Evolutionary conservation across 768 basidiomycete species (phyloP).

Genomic region (Boletus tomentosulus): DNA sequence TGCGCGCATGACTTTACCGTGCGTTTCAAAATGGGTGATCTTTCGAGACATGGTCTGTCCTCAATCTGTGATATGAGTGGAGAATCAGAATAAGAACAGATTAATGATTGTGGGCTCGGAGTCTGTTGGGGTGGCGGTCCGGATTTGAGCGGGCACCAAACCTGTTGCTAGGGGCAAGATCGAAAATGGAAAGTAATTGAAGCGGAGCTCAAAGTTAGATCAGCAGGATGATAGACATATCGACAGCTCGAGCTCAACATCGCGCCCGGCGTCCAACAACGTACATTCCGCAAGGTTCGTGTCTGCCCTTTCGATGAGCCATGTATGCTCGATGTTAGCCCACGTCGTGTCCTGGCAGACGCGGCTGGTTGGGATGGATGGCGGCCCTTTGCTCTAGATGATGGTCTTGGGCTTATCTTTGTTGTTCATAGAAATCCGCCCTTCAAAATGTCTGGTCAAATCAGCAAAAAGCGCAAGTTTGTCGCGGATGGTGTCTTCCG

Average conservation of each 20-base stretch:
- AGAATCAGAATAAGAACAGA: not conserved
- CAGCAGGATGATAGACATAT: slow-evolving; percentile 2
- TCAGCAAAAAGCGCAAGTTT: slow-evolving; percentile 99
- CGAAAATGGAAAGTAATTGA: slow-evolving; percentile 10
- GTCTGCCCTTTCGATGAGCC: not conserved
- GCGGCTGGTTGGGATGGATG: slow-evolving; percentile 20
- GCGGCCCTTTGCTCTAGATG: slow-evolving; percentile 14
- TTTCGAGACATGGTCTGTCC: slow-evolving; percentile 30
- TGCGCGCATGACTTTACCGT: slow-evolving; percentile 39
- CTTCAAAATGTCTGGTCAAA: slow-evolving; percentile 72
- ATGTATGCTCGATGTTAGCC: not conserved
- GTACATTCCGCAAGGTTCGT: slow-evolving; percentile 24
- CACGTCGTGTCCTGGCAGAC: not conserved
- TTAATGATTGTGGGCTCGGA: not conserved
- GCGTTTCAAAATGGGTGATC: slow-evolving; percentile 55
- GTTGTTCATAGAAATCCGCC: slow-evolving; percentile 8
- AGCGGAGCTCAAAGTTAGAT: slow-evolving; percentile 25
- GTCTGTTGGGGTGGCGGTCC: no score
- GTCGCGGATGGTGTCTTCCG: slow-evolving; percentile 99
- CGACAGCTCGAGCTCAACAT: slow-evolving; percentile 14
- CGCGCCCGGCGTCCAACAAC: slow-evolving; percentile 17
- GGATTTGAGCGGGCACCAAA: no score
- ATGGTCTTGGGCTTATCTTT: slow-evolving; percentile 19
- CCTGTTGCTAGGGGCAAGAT: slow-evolving; percentile 3
- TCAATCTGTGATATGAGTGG: not conserved